Conservation (phyloP, 345 rosid genomes). For the Cardamine resedifolia region DNA sequence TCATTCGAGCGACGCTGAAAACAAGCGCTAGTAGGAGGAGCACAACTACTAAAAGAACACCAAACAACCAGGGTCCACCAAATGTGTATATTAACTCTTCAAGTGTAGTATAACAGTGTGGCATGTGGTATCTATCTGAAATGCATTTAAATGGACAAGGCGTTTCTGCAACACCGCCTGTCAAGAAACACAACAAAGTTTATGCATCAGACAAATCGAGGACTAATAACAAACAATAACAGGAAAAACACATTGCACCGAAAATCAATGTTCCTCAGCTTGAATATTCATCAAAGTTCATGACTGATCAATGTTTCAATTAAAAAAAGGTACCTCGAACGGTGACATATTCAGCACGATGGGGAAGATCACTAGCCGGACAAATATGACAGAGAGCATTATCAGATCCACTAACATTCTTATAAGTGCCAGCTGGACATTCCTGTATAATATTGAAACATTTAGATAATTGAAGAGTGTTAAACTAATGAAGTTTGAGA, state of each 20-base stretch:
- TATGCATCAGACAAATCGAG: slow-evolving; percentile 1
- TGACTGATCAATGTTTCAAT: not conserved
- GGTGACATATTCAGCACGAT: slow-evolving; percentile 58
- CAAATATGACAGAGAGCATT: slow-evolving; percentile 63
- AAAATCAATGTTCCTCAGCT: not conserved
- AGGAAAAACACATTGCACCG: not conserved
- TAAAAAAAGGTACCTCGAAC: slow-evolving; percentile 53
- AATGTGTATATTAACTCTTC: slow-evolving; percentile 91
- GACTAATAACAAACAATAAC: slow-evolving; percentile 8
- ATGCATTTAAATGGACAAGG: slow-evolving; percentile 87
- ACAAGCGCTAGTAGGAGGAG: slow-evolving; percentile 83
- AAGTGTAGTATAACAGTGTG: slow-evolving; percentile 83
- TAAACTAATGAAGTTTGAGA: slow-evolving; percentile 1
- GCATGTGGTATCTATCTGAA: slow-evolving; percentile 90
- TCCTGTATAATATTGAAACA: slow-evolving; percentile 51
- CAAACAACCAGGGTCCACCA: slow-evolving; percentile 94
- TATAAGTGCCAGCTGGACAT: slow-evolving; percentile 91
- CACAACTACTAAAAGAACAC: slow-evolving; percentile 66
- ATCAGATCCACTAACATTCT: slow-evolving; percentile 80
- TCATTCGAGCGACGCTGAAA: slow-evolving; percentile 92
- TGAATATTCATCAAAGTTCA: no score
- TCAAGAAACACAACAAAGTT: slow-evolving; percentile 14
- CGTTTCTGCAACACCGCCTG: slow-evolving; percentile 83
- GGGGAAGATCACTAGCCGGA: slow-evolving; percentile 68
- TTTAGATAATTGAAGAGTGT: not conserved